phyloP scores from a whole-genome alignment of 805 yeast genomes.

The Limtongozyma cylindracea region DNA sequence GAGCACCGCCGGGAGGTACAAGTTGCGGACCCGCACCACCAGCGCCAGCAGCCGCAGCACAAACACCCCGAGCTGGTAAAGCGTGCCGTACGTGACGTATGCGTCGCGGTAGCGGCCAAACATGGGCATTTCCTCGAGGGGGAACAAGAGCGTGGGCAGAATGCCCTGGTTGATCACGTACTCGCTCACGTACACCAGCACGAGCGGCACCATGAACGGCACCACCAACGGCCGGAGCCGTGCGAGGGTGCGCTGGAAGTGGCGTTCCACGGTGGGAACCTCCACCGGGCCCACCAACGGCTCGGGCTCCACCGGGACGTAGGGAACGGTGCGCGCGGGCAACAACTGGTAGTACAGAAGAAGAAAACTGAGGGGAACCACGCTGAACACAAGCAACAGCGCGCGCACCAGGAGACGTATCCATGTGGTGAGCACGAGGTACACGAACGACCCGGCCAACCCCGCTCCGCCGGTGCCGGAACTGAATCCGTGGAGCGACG shows the following conservation, averaged over 20 bases:
- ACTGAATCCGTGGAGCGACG: constrained; percentile 68
- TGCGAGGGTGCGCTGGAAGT: constrained; percentile 1
- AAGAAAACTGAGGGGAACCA: constrained; percentile 27
- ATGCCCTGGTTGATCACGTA: constrained; percentile 82
- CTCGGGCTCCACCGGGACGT: no score
- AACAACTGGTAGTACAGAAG: constrained; percentile 3
- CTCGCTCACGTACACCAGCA: constrained; percentile 66
- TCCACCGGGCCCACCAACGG: no score
- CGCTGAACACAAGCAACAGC: constrained; percentile 27
- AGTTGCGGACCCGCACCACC: constrained; percentile 25
- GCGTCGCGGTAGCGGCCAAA: constrained; percentile 55
- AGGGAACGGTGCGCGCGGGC: no score
- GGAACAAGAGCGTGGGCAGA: constrained; percentile 69
- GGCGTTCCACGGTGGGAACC: background rate
- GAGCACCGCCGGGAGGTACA: constrained; percentile 37
- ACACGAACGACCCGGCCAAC: constrained; percentile 51
- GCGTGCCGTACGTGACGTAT: constrained; percentile 74
- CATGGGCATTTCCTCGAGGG: constrained; percentile 37
- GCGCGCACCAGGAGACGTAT: constrained; percentile 33
- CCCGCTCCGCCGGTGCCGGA: constrained; percentile 97
- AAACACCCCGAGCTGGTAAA: constrained; percentile 84
- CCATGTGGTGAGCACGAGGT: constrained; percentile 46
- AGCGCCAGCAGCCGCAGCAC: constrained; percentile 69
- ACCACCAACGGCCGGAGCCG: constrained; percentile 16
- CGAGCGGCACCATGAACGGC: constrained; percentile 68